Base-by-base conservation (phyloP, 106 monocot genomes). In the Apostasia ramifera region DNA sequence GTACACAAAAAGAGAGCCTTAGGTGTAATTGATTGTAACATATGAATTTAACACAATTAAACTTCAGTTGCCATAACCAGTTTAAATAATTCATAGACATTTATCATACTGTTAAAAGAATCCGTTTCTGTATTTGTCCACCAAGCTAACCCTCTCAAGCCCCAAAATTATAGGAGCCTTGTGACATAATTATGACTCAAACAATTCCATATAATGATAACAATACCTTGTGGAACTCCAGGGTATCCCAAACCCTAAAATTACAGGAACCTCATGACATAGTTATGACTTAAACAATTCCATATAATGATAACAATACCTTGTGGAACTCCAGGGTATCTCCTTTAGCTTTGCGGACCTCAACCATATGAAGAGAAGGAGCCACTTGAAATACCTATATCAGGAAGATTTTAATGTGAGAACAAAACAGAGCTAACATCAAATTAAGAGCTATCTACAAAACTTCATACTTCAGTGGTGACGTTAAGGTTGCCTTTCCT, bases 401-500 rank as follows among this genome's bases (percentile, higher is more conserved):
- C 40, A 66, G 0, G 6, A 61, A 54, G 5, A 47, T 26, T 26
- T 26, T 6, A 55, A 41, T 60, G 7, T 55, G 53, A 63, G 61
- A 49, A 63, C 15, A 42, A 71, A 71, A 53, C 43, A 45, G 7
- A 66, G 8, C 13, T 56, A 10, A 47, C 12, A 42, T 57, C 38
- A 44, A 72, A 42, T 40, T 40, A 50, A 5, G 40, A 37, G n/a
- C 6, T 54, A 4, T 63, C 5, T 0, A 51, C 57, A 14, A 12
- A 39, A 58, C 55, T 39, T 59, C 51, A 76, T 53, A 95, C 95
- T 88, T 97, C 95, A 43, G 95, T 92, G 63, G 95, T 84, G 55
- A 97, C 66, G 57, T 92, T 97, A 7, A 97, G 81, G 79, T 97
- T 89, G 48, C 95, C 95, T 57, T 97, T 97, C 75, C 95, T 92